Conservation (phyloP, 441 rosid genomes). For the Populus trichocarpa region DNA sequence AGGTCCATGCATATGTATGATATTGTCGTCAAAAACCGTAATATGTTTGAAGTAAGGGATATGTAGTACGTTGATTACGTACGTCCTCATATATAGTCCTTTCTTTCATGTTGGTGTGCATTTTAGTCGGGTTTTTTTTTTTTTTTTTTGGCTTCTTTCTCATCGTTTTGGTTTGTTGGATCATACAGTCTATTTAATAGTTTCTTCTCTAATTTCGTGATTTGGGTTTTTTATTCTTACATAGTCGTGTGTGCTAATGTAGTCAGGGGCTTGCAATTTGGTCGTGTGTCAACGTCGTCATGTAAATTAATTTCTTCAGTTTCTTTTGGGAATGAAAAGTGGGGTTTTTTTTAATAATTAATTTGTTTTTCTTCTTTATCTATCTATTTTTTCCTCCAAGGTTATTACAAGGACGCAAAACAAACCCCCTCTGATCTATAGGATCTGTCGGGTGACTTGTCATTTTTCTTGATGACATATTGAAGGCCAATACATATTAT, state of each 20-base stretch:
- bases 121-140: background rate
- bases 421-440: background rate
- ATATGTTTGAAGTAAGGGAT: conserved; percentile 67
- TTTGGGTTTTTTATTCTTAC: background rate
- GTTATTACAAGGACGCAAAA: background rate
- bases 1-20: conserved; percentile 79
- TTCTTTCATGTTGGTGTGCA: background rate
- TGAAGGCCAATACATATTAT: too few relatives aligned
- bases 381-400: background rate
- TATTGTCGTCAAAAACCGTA: conserved; percentile 74
- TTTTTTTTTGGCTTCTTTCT: background rate
- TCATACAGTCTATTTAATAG: background rate
- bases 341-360: background rate
- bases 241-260: background rate
- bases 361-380: background rate
- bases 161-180: background rate
- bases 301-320: background rate
- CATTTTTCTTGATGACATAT: background rate
- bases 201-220: background rate
- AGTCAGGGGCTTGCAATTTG: background rate
- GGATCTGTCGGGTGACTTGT: background rate
- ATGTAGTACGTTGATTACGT: conserved; percentile 18
- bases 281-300: background rate
- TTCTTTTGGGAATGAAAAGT: background rate
- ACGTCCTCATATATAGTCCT: background rate